A percentile compares a stretch with the other conserved stretches of the same genome.
Conservation (phyloP, 2,329 filamentous ascomycete genomes). For the Didymella exigua region DNA sequence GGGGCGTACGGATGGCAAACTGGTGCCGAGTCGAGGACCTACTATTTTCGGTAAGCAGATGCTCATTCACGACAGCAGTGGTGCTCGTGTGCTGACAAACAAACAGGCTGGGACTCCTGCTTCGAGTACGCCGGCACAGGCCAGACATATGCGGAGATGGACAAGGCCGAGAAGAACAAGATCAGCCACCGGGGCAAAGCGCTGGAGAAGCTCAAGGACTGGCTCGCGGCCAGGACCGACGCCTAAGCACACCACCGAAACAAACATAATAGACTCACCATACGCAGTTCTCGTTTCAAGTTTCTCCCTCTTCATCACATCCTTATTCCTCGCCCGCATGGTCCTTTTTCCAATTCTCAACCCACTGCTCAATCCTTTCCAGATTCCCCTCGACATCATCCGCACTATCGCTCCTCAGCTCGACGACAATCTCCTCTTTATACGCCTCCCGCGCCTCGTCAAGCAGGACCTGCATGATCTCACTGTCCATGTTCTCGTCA, state of each 20-base stretch:
- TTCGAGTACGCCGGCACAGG: slow-evolving; percentile 83
- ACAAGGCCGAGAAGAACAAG: slow-evolving; percentile 82
- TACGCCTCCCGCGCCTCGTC: slow-evolving; percentile 90
- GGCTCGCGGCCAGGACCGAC: slow-evolving; percentile 63
- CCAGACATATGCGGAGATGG: slow-evolving; percentile 91
- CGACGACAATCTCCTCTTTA: slow-evolving; percentile 84
- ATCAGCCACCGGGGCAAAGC: slow-evolving; percentile 91
- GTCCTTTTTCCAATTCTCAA: slow-evolving; percentile 80
- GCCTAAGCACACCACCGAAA: slow-evolving; percentile 8
- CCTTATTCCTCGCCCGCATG: slow-evolving; percentile 48
- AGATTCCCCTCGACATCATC: slow-evolving; percentile 91
- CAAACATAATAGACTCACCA: slow-evolving; percentile 8
- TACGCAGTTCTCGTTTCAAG: neutral
- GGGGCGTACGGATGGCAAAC: slow-evolving; percentile 81
- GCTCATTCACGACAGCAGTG: neutral
- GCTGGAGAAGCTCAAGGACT: slow-evolving; percentile 82
- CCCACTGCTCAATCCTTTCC: slow-evolving; percentile 81
- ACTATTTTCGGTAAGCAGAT: slow-evolving; percentile 74
- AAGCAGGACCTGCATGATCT: slow-evolving; percentile 95
- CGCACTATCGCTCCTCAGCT: slow-evolving; percentile 80
- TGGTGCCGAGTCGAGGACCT: slow-evolving; percentile 83
- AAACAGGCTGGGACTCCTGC: slow-evolving; percentile 87
- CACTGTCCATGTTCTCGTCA: slow-evolving; percentile 93
- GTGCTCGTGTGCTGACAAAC: neutral
- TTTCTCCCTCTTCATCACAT: neutral